phyloP scores from a whole-genome alignment of 257 asterid genomes.

The Solanum chiquidenum region DNA sequence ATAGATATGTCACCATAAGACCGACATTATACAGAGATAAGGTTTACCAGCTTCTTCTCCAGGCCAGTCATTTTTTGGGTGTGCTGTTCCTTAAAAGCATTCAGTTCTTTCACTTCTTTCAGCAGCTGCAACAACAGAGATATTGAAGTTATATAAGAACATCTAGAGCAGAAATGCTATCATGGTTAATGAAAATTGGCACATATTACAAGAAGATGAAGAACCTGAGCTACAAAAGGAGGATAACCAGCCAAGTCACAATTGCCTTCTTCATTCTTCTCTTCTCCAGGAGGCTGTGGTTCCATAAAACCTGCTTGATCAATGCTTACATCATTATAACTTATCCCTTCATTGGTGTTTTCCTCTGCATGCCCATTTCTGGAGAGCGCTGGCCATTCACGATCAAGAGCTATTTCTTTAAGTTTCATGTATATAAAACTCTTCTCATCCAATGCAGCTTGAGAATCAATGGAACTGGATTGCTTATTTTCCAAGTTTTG shows the following conservation, averaged over 20 bases:
- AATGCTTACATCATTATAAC: constrained; percentile 12
- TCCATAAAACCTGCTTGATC: constrained; percentile 15
- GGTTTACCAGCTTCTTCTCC: constrained; percentile 58
- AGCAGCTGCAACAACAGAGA: constrained; percentile 27
- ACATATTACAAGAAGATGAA: background rate
- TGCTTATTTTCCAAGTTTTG: constrained; percentile 12
- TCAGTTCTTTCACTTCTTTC: constrained; percentile 42
- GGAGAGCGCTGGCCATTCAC: constrained; percentile 10
- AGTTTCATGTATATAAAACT: constrained; percentile 38
- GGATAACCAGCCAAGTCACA: constrained; percentile 24
- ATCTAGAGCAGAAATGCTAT: background rate
- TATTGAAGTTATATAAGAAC: background rate
- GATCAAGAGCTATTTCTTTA: constrained; percentile 32
- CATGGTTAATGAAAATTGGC: background rate
- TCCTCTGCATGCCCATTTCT: constrained; percentile 7
- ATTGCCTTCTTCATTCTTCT: constrained; percentile 14
- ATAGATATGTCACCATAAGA: background rate
- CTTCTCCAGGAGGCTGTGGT: constrained; percentile 16
- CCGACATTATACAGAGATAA: background rate
- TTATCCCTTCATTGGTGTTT: constrained; percentile 16
- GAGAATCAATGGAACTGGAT: constrained; percentile 16
- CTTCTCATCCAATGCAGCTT: constrained; percentile 23
- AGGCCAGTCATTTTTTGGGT: constrained; percentile 26
- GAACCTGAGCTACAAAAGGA: constrained; percentile 41
- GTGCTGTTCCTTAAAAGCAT: constrained; percentile 37